These are phyloP conservation scores for Spencermartinsiella europaea DNA, from an alignment of 805 yeast genomes.

Conservation along the genomic window DNA sequence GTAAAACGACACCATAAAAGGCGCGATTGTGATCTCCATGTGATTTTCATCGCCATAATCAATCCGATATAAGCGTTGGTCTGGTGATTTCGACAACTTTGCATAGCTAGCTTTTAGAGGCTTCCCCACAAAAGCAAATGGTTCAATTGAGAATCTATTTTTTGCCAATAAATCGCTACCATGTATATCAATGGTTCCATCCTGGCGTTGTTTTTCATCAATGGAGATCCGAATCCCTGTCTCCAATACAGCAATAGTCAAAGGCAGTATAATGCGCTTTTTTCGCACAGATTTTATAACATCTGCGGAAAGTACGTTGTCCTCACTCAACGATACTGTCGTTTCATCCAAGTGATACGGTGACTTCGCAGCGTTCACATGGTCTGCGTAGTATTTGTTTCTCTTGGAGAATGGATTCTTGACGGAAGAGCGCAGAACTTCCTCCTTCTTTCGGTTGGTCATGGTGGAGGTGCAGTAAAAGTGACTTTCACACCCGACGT, in stretches of 20 bases:
- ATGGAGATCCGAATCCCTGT: conserved; percentile 49
- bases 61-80: conserved; percentile 33
- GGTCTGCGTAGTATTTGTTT: not conserved
- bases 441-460: too few relatives aligned
- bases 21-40: conserved; percentile 39
- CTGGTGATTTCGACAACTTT: conserved; percentile 6
- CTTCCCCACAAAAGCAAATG: conserved; percentile 21
- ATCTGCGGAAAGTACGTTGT: not conserved
- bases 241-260: not conserved
- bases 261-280: not conserved
- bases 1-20: conserved; percentile 46
- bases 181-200: conserved; percentile 40
- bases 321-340: not conserved
- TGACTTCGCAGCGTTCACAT: not conserved
- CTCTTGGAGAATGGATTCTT: not conserved
- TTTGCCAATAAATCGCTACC: conserved; percentile 52
- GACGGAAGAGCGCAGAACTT: too few relatives aligned
- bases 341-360: not conserved
- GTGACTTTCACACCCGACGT: too few relatives aligned
- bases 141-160: conserved; percentile 37
- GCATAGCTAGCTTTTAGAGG: conserved; percentile 8
- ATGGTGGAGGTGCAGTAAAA: too few relatives aligned
- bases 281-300: not conserved
- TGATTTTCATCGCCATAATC: conserved; percentile 32
- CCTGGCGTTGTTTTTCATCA: conserved; percentile 49